Conservation (phyloP, 164 flowering plant species). For the Chimonanthus salicifolius region DNA sequence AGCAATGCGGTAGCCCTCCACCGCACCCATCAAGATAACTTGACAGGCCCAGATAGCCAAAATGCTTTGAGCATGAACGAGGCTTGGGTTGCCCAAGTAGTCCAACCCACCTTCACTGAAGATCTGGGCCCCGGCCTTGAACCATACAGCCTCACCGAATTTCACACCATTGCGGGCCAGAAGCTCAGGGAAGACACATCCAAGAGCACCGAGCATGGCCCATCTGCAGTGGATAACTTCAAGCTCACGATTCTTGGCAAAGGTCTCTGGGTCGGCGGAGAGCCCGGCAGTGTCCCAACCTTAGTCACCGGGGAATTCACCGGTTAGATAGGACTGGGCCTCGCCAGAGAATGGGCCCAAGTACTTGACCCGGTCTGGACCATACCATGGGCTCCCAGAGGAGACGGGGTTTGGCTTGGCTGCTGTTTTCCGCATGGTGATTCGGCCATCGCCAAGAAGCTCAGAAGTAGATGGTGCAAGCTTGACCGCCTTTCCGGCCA, state of each 20-base stretch:
- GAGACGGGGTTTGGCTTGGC: slow-evolving; percentile 10
- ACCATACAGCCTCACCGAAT: not conserved
- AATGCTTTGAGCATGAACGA: slow-evolving; percentile 19
- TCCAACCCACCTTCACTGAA: too few relatives aligned
- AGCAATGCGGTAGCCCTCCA: too few relatives aligned
- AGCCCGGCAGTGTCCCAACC: slow-evolving; percentile 17
- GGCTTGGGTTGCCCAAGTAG: not conserved
- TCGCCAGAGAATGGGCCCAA: slow-evolving; percentile 13
- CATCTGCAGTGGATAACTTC: too few relatives aligned
- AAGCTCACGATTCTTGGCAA: not conserved
- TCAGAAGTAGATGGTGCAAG: slow-evolving; percentile 2
- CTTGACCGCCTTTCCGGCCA: slow-evolving; percentile 1
- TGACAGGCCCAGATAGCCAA: slow-evolving; percentile 15
- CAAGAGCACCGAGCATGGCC: too few relatives aligned
- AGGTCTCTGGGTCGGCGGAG: slow-evolving; percentile 15
- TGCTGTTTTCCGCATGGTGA: slow-evolving; percentile 10
- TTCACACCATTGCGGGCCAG: slow-evolving; percentile 18
- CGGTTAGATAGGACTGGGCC: slow-evolving; percentile 1
- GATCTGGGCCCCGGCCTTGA: too few relatives aligned
- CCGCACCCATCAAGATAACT: not conserved
- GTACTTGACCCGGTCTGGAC: slow-evolving; percentile 15
- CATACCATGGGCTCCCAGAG: slow-evolving; percentile 1
- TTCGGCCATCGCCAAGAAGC: not conserved
- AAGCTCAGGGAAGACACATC: not conserved
- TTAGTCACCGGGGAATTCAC: slow-evolving; percentile 11